Conservation (phyloP, 495 filamentous ascomycete species). For the Neurospora sp. region DNA sequence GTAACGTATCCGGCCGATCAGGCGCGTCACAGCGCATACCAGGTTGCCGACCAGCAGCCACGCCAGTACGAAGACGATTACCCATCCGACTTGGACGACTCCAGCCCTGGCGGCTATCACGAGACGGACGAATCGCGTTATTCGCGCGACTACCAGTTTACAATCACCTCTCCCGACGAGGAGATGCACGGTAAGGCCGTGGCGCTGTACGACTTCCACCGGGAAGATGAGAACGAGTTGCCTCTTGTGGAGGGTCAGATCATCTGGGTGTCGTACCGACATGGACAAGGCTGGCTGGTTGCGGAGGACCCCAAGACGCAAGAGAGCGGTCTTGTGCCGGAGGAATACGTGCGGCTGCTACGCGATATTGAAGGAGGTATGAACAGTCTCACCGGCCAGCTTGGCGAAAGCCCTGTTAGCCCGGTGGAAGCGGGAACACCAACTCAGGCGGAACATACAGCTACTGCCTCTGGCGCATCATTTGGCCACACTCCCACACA, state of each 20-base stretch:
- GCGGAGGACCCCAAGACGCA: constrained; percentile 91
- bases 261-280: constrained; percentile 90
- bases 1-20: constrained; percentile 66
- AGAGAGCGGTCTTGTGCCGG: constrained; percentile 78
- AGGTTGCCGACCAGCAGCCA: constrained; percentile 29
- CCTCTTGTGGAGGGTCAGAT: constrained; percentile 89
- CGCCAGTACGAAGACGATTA: constrained; percentile 48
- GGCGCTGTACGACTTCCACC: constrained; percentile 85
- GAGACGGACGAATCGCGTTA: constrained; percentile 57
- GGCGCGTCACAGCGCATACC: constrained; percentile 43
- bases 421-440: constrained; percentile 42
- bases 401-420: constrained; percentile 30
- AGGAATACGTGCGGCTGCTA: constrained; percentile 90
- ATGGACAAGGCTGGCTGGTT: constrained; percentile 95
- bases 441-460: constrained; percentile 42
- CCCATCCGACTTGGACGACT: constrained; percentile 53
- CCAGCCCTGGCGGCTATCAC: constrained; percentile 35
- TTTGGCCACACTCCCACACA: constrained; percentile 32
- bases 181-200: constrained; percentile 97
- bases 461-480: constrained; percentile 3
- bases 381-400: constrained; percentile 40
- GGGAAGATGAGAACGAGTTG: constrained; percentile 94
- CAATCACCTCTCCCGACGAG: constrained; percentile 89
- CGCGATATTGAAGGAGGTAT: constrained; percentile 74
- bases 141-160: constrained; percentile 86